phyloP scores from a whole-genome alignment of 352 stramenopile genomes.

The Phytopythium oedochilum region DNA sequence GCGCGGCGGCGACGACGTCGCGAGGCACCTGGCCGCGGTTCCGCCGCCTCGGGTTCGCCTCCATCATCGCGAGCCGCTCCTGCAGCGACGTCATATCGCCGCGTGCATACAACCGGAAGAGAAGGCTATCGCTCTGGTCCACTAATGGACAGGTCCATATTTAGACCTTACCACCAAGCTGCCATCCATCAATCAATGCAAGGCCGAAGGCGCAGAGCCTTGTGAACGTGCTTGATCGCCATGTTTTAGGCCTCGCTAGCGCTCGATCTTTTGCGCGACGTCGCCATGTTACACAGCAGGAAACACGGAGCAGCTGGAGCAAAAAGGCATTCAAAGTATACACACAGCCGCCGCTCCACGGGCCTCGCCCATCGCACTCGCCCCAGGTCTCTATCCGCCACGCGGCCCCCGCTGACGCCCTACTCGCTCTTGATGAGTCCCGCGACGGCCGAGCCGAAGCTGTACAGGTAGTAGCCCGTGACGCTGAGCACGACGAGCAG shows the following conservation, averaged over 20 bases:
- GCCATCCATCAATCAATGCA: too few species aligned
- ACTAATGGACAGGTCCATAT: too few species aligned
- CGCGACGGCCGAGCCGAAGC: slow-evolving; percentile 37
- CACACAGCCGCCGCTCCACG: background rate
- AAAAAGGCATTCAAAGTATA: background rate
- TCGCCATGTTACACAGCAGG: too few species aligned
- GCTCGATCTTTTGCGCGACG: too few species aligned
- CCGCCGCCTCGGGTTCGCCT: slow-evolving; percentile 24
- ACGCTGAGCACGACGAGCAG: slow-evolving; percentile 66
- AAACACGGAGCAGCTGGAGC: background rate
- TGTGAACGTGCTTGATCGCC: too few species aligned
- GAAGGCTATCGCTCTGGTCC: background rate
- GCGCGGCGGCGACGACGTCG: slow-evolving; percentile 30
- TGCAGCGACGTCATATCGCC: slow-evolving; percentile 17
- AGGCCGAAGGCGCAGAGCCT: too few species aligned
- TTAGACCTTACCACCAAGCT: too few species aligned
- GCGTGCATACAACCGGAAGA: background rate
- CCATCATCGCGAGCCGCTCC: slow-evolving; percentile 46
- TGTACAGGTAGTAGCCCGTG: slow-evolving; percentile 78
- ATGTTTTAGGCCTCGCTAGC: too few species aligned
- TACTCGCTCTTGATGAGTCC: slow-evolving; percentile 30
- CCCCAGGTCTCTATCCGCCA: background rate
- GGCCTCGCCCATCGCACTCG: background rate
- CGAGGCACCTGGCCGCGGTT: slow-evolving; percentile 48
- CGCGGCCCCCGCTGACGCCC: slow-evolving; percentile 5